Conservation (phyloP, 805 yeast species). For the Pichia eremophila region DNA sequence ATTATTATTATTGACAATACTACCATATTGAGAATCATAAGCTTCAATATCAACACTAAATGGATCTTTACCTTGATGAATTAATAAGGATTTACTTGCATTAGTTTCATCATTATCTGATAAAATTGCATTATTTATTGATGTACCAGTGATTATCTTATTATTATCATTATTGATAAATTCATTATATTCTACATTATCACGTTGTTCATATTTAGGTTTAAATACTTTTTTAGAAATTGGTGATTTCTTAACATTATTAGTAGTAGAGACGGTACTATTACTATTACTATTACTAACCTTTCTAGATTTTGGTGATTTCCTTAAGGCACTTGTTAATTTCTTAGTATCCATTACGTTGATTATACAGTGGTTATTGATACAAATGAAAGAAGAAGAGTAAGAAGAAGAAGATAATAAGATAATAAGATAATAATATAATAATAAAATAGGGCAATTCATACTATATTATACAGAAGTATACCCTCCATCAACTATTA, state of each 20-base stretch:
- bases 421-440: too few relatives aligned
- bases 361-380: too few relatives aligned
- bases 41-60: conserved; percentile 1
- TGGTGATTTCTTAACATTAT: too few relatives aligned
- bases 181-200: too few relatives aligned
- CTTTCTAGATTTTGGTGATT: too few relatives aligned
- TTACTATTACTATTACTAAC: too few relatives aligned
- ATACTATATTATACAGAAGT: conserved; percentile 39
- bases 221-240: too few relatives aligned
- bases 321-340: too few relatives aligned
- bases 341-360: too few relatives aligned
- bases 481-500: conserved; percentile 76
- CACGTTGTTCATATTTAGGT: too few relatives aligned
- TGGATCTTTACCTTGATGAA: not conserved
- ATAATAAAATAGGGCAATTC: not conserved
- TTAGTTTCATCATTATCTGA: not conserved
- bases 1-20: not conserved
- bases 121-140: not conserved
- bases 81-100: not conserved
- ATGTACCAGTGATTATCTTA: not conserved
- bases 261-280: too few relatives aligned
- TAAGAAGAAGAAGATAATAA: not conserved
- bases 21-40: not conserved
- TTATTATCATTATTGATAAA: too few relatives aligned
- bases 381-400: not conserved